Conservation (phyloP, 2,329 filamentous ascomycete genomes). For the Daldinia sp. region DNA sequence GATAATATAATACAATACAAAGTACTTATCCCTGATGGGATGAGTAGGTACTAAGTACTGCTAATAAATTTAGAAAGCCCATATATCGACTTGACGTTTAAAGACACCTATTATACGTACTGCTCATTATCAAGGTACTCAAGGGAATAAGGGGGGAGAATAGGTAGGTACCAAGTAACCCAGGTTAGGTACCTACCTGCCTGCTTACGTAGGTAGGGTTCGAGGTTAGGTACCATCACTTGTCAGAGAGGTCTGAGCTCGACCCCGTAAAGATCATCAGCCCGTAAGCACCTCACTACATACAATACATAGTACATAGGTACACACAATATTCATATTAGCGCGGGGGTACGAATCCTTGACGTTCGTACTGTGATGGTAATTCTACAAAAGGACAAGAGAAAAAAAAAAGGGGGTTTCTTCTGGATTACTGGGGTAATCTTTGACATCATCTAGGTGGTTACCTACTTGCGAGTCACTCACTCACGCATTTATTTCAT, state of each 20-base stretch:
- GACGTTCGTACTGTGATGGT: not conserved
- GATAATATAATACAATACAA: not conserved
- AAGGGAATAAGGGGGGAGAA: too few species aligned
- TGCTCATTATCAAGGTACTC: too few species aligned
- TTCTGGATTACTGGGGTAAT: not conserved
- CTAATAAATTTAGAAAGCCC: not conserved
- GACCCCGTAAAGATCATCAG: not conserved
- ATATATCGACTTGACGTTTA: too few species aligned
- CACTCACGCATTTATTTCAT: not conserved
- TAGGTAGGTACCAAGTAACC: too few species aligned
- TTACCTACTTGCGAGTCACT: not conserved
- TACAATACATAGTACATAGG: too few species aligned
- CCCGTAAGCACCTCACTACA: not conserved
- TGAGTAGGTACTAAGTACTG: too few species aligned
- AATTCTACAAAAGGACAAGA: too few species aligned
- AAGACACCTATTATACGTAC: too few species aligned
- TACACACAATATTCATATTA: too few species aligned
- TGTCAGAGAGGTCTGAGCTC: not conserved
- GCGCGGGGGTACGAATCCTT: not conserved
- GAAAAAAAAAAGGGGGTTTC: not conserved
- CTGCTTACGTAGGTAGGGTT: too few species aligned
- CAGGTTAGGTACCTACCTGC: too few species aligned
- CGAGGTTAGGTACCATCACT: not conserved
- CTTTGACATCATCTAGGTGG: constrained; percentile 1
- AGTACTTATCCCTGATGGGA: too few species aligned